These are phyloP conservation scores for Talaromyces sp. DNA, from an alignment of 2,329 filamentous ascomycete genomes.

Conservation along the genomic window DNA sequence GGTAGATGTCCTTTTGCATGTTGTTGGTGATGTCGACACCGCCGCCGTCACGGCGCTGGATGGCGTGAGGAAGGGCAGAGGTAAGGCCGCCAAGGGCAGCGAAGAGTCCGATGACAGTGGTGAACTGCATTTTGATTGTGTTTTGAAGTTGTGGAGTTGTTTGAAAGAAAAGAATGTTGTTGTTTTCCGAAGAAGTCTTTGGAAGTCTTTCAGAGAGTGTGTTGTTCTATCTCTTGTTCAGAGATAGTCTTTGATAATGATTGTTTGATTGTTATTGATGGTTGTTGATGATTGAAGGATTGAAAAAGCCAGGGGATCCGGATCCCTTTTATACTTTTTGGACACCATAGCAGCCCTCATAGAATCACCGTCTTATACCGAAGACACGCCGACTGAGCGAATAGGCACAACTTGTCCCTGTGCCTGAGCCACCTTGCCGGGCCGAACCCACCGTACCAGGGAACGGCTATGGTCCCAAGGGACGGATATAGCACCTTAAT, in stretches of 20 bases:
- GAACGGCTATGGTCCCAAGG: background rate
- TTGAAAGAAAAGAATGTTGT: background rate
- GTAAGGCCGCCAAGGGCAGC: conserved; percentile 7
- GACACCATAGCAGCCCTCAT: background rate
- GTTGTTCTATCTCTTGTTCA: background rate
- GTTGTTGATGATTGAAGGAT: conserved; percentile 1
- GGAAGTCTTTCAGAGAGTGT: background rate
- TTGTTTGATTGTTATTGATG: conserved; percentile 8
- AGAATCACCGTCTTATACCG: conserved; percentile 6
- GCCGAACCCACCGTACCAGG: background rate
- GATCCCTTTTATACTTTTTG: conserved; percentile 6
- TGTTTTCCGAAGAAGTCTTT: background rate
- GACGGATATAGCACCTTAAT: background rate
- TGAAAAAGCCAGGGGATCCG: background rate
- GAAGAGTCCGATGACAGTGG: conserved; percentile 6
- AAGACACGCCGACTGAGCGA: background rate
- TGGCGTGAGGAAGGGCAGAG: conserved; percentile 9
- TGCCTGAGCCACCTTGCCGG: background rate
- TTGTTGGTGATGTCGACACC: conserved; percentile 34
- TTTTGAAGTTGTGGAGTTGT: background rate
- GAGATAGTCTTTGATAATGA: conserved; percentile 5
- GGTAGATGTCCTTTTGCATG: conserved; percentile 31
- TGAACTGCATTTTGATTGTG: conserved; percentile 11
- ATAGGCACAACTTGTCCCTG: background rate
- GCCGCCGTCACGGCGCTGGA: conserved; percentile 6